Evolutionary conservation across 2,329 filamentous ascomycete species (phyloP).

Genomic region (Ilyonectria mors-panacis): DNA sequence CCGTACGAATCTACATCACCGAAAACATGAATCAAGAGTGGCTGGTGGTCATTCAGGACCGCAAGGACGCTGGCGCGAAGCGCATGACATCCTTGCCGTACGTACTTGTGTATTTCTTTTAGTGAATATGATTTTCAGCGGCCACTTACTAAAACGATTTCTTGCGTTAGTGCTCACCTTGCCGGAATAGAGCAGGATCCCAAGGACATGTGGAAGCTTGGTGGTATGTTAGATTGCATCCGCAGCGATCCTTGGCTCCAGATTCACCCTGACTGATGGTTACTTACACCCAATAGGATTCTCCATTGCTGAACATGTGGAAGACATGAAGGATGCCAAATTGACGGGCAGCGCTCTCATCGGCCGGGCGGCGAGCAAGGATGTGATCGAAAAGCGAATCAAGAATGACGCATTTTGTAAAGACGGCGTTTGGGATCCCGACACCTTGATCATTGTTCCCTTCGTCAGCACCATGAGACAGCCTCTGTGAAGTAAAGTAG

Average conservation of each 20-base stretch:
- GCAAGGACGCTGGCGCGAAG: neutral
- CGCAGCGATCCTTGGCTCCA: too few relatives aligned
- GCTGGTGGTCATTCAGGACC: too few relatives aligned
- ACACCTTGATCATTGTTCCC: neutral
- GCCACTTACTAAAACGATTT: neutral
- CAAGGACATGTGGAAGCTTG: constrained; percentile 11
- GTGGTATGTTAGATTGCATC: constrained; percentile 6
- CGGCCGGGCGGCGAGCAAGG: constrained; percentile 1
- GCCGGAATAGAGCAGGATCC: constrained; percentile 13
- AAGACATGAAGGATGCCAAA: too few relatives aligned
- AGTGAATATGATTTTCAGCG: neutral
- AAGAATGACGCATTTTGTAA: constrained; percentile 6
- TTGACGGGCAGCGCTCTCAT: constrained; percentile 4
- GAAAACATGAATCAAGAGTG: too few relatives aligned
- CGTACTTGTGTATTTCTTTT: neutral
- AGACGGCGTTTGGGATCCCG: constrained; percentile 14
- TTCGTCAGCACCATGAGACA: neutral
- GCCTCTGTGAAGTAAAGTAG: neutral
- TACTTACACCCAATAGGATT: neutral
- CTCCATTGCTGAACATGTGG: neutral
- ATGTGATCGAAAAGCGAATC: constrained; percentile 1
- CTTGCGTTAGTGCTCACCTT: constrained; percentile 1
- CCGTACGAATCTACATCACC: too few relatives aligned
- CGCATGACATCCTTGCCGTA: neutral
- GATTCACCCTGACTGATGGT: too few relatives aligned